These are phyloP conservation scores for Corymbia maculata DNA, from an alignment of 345 rosid genomes.

Conservation along the genomic window DNA sequence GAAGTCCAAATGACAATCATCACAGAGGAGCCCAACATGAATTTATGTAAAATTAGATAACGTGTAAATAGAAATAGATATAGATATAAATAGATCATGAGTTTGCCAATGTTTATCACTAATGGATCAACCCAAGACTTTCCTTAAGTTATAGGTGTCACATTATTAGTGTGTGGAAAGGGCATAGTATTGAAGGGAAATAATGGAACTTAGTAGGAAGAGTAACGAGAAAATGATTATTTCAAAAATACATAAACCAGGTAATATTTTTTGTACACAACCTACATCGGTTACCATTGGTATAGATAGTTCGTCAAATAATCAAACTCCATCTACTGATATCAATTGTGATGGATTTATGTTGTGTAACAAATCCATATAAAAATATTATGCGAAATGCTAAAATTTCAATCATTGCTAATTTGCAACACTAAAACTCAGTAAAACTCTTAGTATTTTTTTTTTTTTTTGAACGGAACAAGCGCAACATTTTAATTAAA, in stretches of 20 bases:
- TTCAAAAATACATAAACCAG: neutral
- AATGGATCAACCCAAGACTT: neutral
- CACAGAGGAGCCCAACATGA: neutral
- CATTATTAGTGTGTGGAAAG: neutral
- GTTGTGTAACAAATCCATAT: neutral
- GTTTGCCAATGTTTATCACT: accelerated
- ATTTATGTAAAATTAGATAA: neutral
- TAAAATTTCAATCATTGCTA: neutral
- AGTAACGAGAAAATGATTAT: neutral
- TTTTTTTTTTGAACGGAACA: neutral
- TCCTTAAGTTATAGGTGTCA: neutral
- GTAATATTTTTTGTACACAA: neutral
- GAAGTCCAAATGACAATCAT: neutral
- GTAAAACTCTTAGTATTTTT: neutral
- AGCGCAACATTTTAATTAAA: neutral
- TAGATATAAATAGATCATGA: neutral
- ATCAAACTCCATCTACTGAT: neutral
- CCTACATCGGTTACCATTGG: neutral
- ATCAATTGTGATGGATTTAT: neutral
- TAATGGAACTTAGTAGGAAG: neutral
- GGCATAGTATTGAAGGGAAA: neutral
- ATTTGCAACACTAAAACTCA: neutral
- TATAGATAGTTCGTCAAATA: neutral
- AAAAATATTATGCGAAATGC: neutral
- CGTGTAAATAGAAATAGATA: neutral